phyloP scores from a whole-genome alignment of 2,329 filamentous ascomycete species.

The Venturia pyrina region DNA sequence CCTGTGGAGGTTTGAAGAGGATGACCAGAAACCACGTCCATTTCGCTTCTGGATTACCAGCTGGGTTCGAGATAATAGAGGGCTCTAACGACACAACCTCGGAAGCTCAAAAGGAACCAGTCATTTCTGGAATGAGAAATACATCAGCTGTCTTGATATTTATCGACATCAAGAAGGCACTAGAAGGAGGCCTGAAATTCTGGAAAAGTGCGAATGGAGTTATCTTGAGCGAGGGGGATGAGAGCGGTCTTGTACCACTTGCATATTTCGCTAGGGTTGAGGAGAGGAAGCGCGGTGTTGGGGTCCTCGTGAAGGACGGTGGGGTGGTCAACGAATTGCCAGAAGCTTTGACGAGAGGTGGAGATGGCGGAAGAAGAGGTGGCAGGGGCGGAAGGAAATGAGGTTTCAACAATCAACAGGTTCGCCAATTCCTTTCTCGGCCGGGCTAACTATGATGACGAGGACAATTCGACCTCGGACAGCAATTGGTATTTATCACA shows the following conservation, averaged over 20 bases:
- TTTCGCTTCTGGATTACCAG: conserved; percentile 65
- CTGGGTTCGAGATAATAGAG: conserved; percentile 26
- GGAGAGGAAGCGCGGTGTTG: conserved; percentile 48
- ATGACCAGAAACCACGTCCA: conserved; percentile 89
- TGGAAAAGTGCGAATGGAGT: conserved; percentile 50
- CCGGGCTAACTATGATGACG: not conserved
- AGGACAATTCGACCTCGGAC: not conserved
- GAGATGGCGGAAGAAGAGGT: conserved; percentile 6
- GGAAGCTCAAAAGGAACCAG: conserved; percentile 23
- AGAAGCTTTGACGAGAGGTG: conserved; percentile 1
- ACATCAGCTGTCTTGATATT: conserved; percentile 56
- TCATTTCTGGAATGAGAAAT: conserved; percentile 73
- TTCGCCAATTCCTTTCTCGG: not conserved
- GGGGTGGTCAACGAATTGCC: conserved; percentile 35
- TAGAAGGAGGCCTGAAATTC: conserved; percentile 56
- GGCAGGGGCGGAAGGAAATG: not conserved
- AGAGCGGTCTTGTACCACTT: conserved; percentile 51
- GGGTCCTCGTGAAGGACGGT: conserved; percentile 62
- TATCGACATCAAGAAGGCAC: conserved; percentile 58
- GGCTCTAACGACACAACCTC: conserved; percentile 10
- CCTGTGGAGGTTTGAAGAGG: conserved; percentile 63
- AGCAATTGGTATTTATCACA: not conserved
- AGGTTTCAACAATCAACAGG: not conserved
- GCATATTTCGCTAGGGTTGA: conserved; percentile 64
- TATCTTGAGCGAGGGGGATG: conserved; percentile 38